A percentile compares a stretch with the other conserved stretches of the same genome.
These are phyloP conservation scores for Sanghuangporus sanghuang DNA, from an alignment of 1,284 basidiomycete species.

Conservation along the genomic window DNA sequence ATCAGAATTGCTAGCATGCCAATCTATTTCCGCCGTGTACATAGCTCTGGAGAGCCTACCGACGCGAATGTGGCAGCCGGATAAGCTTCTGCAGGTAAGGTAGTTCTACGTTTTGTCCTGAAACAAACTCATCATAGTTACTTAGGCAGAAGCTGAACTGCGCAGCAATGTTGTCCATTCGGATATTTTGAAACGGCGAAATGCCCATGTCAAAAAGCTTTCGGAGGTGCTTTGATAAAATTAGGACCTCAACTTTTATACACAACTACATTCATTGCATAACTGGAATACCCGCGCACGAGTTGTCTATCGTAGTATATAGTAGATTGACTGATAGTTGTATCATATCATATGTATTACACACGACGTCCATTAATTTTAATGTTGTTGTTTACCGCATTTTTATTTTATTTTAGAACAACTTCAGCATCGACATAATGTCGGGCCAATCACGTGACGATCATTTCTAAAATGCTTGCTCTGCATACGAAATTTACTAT, in stretches of 20 bases:
- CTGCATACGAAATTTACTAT: background rate
- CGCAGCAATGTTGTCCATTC: slow-evolving; percentile 57
- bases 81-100: slow-evolving; percentile 80
- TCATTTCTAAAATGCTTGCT: background rate
- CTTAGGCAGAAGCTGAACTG: slow-evolving; percentile 65
- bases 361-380: background rate
- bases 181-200: slow-evolving; percentile 65
- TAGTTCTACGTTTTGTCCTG: background rate
- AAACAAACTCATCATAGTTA: background rate
- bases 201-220: slow-evolving; percentile 41
- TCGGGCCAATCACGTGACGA: background rate
- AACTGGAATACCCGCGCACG: background rate
- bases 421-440: too few relatives aligned
- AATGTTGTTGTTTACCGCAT: background rate
- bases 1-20: slow-evolving; percentile 74
- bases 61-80: slow-evolving; percentile 87
- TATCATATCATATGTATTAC: background rate
- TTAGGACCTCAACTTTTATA: background rate
- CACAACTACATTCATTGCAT: background rate
- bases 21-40: slow-evolving; percentile 83
- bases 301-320: background rate
- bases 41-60: slow-evolving; percentile 83
- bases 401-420: too few relatives aligned
- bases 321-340: background rate
- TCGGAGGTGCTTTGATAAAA: slow-evolving; percentile 4